A percentile compares a stretch with the other conserved stretches of the same genome.
Evolutionary conservation across 805 yeast genomes (phyloP).

Genomic region (Candida gorgasii): DNA sequence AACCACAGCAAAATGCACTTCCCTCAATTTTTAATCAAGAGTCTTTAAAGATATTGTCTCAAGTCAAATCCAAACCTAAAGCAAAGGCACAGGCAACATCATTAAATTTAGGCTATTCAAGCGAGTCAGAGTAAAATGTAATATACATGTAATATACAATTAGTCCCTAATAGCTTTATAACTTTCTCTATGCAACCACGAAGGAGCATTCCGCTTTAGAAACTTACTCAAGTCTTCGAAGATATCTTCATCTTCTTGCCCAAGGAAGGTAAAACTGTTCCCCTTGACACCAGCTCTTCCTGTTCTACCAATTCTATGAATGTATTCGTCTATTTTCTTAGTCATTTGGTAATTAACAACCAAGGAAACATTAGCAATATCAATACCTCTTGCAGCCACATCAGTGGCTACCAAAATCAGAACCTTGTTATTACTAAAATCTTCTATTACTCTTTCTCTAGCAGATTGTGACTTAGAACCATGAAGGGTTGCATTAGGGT

Average conservation of each 20-base stretch:
- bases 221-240: conserved; percentile 53
- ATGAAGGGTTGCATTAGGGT: conserved; percentile 59
- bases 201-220: conserved; percentile 34
- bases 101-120: conserved; percentile 26
- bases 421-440: conserved; percentile 54
- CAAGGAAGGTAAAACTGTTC: conserved; percentile 70
- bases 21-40: conserved; percentile 15
- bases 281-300: conserved; percentile 93
- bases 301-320: conserved; percentile 94
- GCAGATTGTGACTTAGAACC: conserved; percentile 85
- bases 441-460: conserved; percentile 73
- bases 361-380: conserved; percentile 80
- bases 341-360: conserved; percentile 89
- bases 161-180: conserved; percentile 13
- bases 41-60: conserved; percentile 17
- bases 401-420: conserved; percentile 86
- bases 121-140: conserved; percentile 26
- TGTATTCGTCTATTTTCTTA: conserved; percentile 72
- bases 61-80: conserved; percentile 6
- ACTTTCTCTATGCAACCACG: conserved; percentile 5
- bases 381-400: conserved; percentile 95
- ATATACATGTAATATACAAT: conserved; percentile 4
- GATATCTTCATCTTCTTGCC: conserved; percentile 53
- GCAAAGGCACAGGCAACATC: background rate
- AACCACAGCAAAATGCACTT: background rate